Evolutionary conservation across 192 early-diverging fungal species (phyloP).

Genomic region (Coemansia sp.): DNA sequence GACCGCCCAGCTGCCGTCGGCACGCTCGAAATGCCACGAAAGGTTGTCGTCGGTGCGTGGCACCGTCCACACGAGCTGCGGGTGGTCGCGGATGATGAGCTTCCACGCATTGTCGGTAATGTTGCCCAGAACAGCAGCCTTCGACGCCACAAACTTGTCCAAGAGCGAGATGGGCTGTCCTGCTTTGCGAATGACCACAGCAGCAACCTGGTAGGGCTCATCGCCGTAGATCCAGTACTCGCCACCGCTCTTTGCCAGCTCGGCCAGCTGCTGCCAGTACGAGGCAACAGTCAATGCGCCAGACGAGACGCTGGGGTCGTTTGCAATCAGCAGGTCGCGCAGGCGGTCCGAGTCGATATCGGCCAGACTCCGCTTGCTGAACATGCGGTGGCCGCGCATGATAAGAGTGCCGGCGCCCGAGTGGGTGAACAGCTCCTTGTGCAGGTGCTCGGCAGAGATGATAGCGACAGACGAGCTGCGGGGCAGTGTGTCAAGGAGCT

Average conservation of each 20-base stretch:
- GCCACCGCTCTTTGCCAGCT: slow-evolving; percentile 54
- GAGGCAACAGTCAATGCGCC: slow-evolving; percentile 71
- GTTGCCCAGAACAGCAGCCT: slow-evolving; percentile 87
- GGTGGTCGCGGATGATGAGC: slow-evolving; percentile 82
- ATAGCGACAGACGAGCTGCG: slow-evolving; percentile 99
- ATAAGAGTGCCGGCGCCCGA: slow-evolving; percentile 97
- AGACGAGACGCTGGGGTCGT: slow-evolving; percentile 71
- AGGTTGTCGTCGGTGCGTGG: slow-evolving; percentile 75
- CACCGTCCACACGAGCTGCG: slow-evolving; percentile 81
- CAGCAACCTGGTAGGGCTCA: slow-evolving; percentile 91
- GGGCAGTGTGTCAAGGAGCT: slow-evolving; percentile 93
- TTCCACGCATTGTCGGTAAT: slow-evolving; percentile 97
- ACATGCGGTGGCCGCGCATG: slow-evolving; percentile 91
- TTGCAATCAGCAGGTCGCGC: slow-evolving; percentile 72
- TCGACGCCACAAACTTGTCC: slow-evolving; percentile 90
- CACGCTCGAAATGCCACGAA: slow-evolving; percentile 96
- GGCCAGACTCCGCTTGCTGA: slow-evolving; percentile 67
- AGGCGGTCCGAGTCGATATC: slow-evolving; percentile 81
- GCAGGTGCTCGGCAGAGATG: slow-evolving; percentile 97
- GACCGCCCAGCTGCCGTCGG: slow-evolving; percentile 76
- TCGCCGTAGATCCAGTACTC: slow-evolving; percentile 83
- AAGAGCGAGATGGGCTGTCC: slow-evolving; percentile 64
- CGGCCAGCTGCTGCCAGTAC: slow-evolving; percentile 69
- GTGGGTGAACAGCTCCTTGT: slow-evolving; percentile 99
- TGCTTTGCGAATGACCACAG: slow-evolving; percentile 67